These are phyloP conservation scores for Gossypium schwendimanii DNA, from an alignment of 441 rosid genomes.

Conservation along the genomic window DNA sequence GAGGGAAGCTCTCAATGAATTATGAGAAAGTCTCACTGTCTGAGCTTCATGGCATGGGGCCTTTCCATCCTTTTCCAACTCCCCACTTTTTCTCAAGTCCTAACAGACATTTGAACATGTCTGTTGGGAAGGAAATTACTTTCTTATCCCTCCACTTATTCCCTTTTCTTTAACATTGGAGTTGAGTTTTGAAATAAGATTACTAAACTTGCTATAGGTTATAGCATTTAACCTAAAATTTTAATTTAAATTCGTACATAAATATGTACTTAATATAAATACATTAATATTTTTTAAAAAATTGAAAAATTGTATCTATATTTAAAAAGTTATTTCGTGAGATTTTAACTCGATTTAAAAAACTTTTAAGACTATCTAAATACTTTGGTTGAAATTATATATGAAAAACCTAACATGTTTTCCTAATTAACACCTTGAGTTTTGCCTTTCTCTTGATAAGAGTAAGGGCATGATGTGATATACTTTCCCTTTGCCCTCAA, in stretches of 20 bases:
- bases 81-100: constrained; percentile 16
- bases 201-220: not conserved
- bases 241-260: not conserved
- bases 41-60: constrained; percentile 24
- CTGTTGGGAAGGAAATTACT: constrained; percentile 32
- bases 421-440: not conserved
- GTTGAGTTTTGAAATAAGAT: too few relatives aligned
- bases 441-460: not conserved
- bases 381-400: not conserved
- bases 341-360: too few relatives aligned
- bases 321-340: too few relatives aligned
- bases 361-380: too few relatives aligned
- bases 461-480: not conserved
- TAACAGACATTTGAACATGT: constrained; percentile 32
- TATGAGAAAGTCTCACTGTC: constrained; percentile 7
- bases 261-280: not conserved
- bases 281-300: too few relatives aligned
- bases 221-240: not conserved
- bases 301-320: too few relatives aligned
- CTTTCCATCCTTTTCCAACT: constrained; percentile 21
- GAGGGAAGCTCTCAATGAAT: constrained; percentile 20
- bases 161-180: not conserved
- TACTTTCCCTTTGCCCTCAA: not conserved
- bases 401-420: not conserved
- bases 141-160: constrained; percentile 18